Conservation (phyloP, 2,329 filamentous ascomycete species). For the Elsinoe batatas region DNA sequence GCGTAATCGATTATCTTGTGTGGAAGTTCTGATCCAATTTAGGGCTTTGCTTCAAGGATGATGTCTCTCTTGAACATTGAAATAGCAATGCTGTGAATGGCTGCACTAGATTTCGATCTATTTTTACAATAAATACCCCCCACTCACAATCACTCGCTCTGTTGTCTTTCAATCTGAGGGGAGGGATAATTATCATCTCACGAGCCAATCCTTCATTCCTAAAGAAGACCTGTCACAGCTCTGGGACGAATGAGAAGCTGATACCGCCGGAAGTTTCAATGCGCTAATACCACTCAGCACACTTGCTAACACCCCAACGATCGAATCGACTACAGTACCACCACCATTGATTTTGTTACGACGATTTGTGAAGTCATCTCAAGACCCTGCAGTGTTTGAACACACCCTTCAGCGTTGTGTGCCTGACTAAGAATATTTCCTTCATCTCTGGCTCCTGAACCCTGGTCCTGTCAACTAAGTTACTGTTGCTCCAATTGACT, state of each 20-base stretch:
- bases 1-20: background rate
- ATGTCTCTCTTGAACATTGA: background rate
- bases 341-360: background rate
- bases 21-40: background rate
- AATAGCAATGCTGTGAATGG: no score
- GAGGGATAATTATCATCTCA: no score
- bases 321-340: background rate
- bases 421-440: slow-evolving; percentile 5
- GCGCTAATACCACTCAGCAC: background rate
- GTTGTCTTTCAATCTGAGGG: no score
- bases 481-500: background rate
- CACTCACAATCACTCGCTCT: no score
- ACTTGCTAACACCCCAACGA: background rate
- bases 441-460: background rate
- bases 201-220: background rate
- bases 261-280: background rate
- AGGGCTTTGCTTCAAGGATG: background rate
- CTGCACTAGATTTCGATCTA: no score
- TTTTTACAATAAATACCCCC: no score
- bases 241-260: background rate
- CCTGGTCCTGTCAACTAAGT: background rate
- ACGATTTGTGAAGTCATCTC: background rate
- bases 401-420: background rate
- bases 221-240: background rate
- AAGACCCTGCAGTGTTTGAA: background rate